phyloP scores from a whole-genome alignment of 768 basidiomycete genomes.

The Lactifluus hygrophoroides region DNA sequence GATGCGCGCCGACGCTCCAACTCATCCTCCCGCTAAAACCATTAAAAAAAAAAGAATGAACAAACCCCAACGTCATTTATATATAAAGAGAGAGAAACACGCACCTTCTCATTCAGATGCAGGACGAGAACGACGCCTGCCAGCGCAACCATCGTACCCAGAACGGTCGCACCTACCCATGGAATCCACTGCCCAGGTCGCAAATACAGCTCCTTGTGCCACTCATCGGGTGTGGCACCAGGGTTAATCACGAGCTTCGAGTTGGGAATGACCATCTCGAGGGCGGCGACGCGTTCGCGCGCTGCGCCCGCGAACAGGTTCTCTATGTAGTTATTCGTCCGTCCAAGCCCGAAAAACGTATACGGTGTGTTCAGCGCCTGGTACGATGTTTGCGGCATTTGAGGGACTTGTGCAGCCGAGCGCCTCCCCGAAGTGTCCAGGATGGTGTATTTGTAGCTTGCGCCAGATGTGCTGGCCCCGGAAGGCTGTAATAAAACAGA shows the following conservation, averaged over 20 bases:
- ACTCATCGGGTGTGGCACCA: conserved; percentile 46
- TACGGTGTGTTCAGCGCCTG: conserved; percentile 87
- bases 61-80: neutral
- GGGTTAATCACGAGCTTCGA: conserved; percentile 95
- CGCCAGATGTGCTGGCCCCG: conserved; percentile 90
- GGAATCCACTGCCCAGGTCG: conserved; percentile 96
- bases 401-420: conserved; percentile 89
- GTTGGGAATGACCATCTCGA: conserved; percentile 97
- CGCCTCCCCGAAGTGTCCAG: conserved; percentile 83
- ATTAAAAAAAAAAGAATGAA: neutral
- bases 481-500: conserved; percentile 53
- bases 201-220: conserved; percentile 86
- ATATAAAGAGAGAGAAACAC: conserved; percentile 21
- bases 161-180: conserved; percentile 87
- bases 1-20: conserved; percentile 76
- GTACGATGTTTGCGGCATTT: conserved; percentile 90
- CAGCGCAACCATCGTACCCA: conserved; percentile 62
- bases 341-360: conserved; percentile 91
- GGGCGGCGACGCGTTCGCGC: conserved; percentile 74
- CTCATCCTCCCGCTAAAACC: conserved; percentile 81
- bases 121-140: conserved; percentile 79
- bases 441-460: conserved; percentile 95
- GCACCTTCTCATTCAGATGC: conserved; percentile 88
- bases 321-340: conserved; percentile 99
- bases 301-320: conserved; percentile 95